These are phyloP conservation scores for Geotrichum klebahnii DNA, from an alignment of 1,139 yeast genomes.

Conservation along the genomic window DNA sequence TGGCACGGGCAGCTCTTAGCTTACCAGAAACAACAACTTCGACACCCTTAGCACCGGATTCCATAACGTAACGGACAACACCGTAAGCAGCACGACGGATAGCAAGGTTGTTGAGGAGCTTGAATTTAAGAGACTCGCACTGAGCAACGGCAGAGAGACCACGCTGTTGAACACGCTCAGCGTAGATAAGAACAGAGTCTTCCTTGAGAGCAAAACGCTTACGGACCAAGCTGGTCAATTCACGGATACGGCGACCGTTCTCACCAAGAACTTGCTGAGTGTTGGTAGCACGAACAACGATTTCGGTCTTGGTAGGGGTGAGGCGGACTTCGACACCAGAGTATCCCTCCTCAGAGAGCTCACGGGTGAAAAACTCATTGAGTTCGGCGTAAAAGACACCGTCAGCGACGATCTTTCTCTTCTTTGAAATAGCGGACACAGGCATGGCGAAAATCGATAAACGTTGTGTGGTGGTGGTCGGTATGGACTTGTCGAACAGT, in stretches of 20 bases:
- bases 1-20: constrained; percentile 99
- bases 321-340: constrained; percentile 99
- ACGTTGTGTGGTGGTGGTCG: constrained; percentile 7
- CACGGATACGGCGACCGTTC: constrained; percentile 99
- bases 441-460: constrained; percentile 16
- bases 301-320: constrained; percentile 97
- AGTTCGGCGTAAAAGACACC: constrained; percentile 99
- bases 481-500: too few relatives aligned
- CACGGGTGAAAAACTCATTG: constrained; percentile 99
- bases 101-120: constrained; percentile 97
- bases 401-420: constrained; percentile 78
- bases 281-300: constrained; percentile 98
- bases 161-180: constrained; percentile 99
- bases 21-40: constrained; percentile 99
- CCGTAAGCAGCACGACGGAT: constrained; percentile 99
- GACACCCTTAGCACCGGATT: constrained; percentile 99
- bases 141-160: constrained; percentile 99
- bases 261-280: constrained; percentile 99
- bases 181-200: constrained; percentile 91
- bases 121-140: constrained; percentile 98
- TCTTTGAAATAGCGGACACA: constrained; percentile 37
- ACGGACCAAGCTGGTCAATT: constrained; percentile 94
- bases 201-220: constrained; percentile 97
- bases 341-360: constrained; percentile 99
- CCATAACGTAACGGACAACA: constrained; percentile 99